Evolutionary conservation across 345 rosid species (phyloP).

Genomic region (Psidium friedrichsthalianum): DNA sequence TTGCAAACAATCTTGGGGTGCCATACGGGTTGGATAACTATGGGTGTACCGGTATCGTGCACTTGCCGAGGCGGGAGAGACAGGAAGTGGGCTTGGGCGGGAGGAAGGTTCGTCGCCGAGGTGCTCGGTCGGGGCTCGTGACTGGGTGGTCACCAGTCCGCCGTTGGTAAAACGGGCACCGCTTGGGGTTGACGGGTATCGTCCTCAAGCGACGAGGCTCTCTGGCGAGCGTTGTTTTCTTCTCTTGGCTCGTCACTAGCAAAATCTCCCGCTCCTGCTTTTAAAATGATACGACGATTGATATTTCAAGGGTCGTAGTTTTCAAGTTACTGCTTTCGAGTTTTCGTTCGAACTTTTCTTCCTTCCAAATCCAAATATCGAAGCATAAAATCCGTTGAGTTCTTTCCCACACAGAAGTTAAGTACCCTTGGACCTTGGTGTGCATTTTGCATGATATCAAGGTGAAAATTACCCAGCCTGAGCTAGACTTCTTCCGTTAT

Average conservation of each 20-base stretch:
- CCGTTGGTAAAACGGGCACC: no score
- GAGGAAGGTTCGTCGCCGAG: no score
- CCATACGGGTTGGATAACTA: no score
- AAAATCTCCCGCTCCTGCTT: neutral
- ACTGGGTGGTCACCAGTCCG: no score
- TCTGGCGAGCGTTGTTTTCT: conserved; percentile 13
- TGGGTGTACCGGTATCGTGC: no score
- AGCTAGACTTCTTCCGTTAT: neutral
- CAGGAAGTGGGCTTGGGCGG: no score
- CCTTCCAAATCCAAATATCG: neutral
- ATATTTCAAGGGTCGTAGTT: neutral
- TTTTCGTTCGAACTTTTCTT: neutral
- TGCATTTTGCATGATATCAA: neutral
- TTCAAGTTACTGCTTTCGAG: neutral
- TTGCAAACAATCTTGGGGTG: no score
- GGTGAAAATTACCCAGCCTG: neutral
- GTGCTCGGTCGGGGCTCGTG: no score
- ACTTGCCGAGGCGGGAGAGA: no score
- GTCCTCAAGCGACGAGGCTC: conserved; percentile 28
- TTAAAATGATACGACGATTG: neutral
- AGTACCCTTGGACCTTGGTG: neutral
- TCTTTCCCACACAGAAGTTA: neutral
- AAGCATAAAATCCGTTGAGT: neutral
- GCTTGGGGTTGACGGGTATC: no score
- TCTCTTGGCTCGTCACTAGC: neutral